Evolutionary conservation across 2,329 filamentous ascomycete genomes (phyloP).

Genomic region (Claviceps sp.): DNA sequence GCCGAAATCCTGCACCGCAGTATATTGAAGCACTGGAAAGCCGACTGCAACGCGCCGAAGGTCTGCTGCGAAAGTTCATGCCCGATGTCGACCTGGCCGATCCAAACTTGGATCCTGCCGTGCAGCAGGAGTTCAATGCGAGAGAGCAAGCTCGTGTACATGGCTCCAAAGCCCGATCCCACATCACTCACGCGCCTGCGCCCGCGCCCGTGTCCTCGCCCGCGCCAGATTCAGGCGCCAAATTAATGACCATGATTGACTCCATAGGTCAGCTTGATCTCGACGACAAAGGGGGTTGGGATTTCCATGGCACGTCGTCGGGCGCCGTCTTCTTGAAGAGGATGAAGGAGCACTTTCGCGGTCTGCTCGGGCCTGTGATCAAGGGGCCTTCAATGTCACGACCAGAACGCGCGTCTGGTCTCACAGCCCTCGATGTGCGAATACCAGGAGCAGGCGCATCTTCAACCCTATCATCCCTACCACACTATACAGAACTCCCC

Average conservation of each 20-base stretch:
- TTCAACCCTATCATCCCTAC: constrained; percentile 36
- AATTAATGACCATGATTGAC: constrained; percentile 89
- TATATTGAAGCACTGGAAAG: constrained; percentile 84
- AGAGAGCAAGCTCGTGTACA: constrained; percentile 38
- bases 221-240: constrained; percentile 36
- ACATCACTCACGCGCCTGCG: constrained; percentile 13
- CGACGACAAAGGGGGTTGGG: constrained; percentile 82
- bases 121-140: constrained; percentile 54
- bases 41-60: constrained; percentile 70
- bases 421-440: constrained; percentile 55
- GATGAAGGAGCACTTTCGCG: constrained; percentile 77
- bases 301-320: constrained; percentile 90
- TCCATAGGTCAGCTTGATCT: constrained; percentile 83
- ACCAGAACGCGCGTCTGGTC: constrained; percentile 33
- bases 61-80: constrained; percentile 62
- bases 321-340: constrained; percentile 77
- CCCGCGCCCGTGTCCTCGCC: too few species aligned
- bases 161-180: constrained; percentile 27
- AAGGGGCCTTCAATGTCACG: constrained; percentile 45
- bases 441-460: constrained; percentile 46
- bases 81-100: constrained; percentile 79
- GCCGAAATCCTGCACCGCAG: constrained; percentile 80
- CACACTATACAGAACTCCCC: constrained; percentile 55
- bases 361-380: constrained; percentile 53
- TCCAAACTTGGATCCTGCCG: constrained; percentile 63